Evolutionary conservation across 176 grass and related monocot species (phyloP).

Genomic region (Puccinellia tenuiflora): DNA sequence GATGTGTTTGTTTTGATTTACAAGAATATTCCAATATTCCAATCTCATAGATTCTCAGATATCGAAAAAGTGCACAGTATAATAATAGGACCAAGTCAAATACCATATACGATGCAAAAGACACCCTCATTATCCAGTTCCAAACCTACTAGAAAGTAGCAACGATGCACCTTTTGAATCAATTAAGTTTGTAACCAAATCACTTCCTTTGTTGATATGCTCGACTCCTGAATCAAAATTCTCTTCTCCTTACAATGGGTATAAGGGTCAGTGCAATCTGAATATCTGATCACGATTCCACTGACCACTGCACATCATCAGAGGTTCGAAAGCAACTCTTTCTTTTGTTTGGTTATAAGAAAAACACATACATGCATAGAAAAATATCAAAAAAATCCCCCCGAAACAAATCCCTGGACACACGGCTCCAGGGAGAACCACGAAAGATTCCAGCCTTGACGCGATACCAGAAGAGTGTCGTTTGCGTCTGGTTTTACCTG

Average conservation of each 20-base stretch:
- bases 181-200: background rate
- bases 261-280: background rate
- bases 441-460: slow-evolving; percentile 31
- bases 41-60: slow-evolving; percentile 30
- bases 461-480: background rate
- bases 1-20: slow-evolving; percentile 21
- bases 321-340: background rate
- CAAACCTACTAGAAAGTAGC: background rate
- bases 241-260: background rate
- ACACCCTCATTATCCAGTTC: background rate
- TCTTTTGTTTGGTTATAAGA: background rate
- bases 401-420: slow-evolving; percentile 3
- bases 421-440: slow-evolving; percentile 18
- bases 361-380: background rate
- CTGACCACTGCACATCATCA: background rate
- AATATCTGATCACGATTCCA: background rate
- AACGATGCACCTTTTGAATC: background rate
- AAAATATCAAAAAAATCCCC: background rate
- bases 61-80: background rate
- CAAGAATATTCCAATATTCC: slow-evolving; percentile 64
- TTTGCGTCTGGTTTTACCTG: slow-evolving; percentile 42
- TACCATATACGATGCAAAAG: slow-evolving; percentile 4
- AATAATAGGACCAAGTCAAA: slow-evolving; percentile 6
- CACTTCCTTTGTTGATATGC: background rate
- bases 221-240: background rate